Percentiles rank a stretch among this genome's conserved stretches.
Evolutionary conservation across 495 filamentous ascomycete genomes (phyloP).

Genomic region (Tuber microsphaerosporum): DNA sequence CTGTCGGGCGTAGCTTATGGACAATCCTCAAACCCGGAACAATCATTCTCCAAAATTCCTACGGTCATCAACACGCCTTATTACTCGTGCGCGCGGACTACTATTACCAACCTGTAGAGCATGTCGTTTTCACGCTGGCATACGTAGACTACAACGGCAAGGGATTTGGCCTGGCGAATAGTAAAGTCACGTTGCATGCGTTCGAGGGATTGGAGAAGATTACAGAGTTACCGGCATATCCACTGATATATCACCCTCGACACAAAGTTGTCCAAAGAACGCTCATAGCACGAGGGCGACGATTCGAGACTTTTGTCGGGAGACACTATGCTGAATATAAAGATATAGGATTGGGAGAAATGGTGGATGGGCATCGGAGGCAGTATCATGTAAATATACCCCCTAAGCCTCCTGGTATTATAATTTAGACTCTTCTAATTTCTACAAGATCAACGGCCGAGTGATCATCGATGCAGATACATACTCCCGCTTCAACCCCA

Average conservation of each 20-base stretch:
- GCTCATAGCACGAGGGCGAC: constrained; percentile 48
- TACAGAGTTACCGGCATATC: constrained; percentile 51
- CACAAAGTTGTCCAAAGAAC: constrained; percentile 43
- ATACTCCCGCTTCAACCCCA: constrained; percentile 23
- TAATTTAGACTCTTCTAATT: no score
- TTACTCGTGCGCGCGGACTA: constrained; percentile 42
- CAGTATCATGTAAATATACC: constrained; percentile 45
- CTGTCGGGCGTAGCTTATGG: constrained; percentile 39
- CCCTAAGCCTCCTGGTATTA: no score
- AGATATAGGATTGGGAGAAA: constrained; percentile 46
- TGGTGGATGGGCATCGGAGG: constrained; percentile 38
- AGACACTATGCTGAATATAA: constrained; percentile 58
- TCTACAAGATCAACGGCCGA: constrained; percentile 44
- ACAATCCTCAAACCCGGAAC: constrained; percentile 46
- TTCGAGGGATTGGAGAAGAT: constrained; percentile 56
- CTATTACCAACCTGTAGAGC: constrained; percentile 34
- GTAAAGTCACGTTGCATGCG: constrained; percentile 45
- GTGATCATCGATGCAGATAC: constrained; percentile 51
- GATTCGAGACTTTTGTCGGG: constrained; percentile 53
- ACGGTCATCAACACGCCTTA: constrained; percentile 41
- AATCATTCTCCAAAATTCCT: constrained; percentile 39
- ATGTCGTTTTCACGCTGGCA: constrained; percentile 40
- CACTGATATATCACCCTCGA: constrained; percentile 52
- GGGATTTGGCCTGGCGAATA: constrained; percentile 49
- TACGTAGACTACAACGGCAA: constrained; percentile 58